Evolutionary conservation across 805 yeast species (phyloP).

Genomic region (Yarrowia porcina): DNA sequence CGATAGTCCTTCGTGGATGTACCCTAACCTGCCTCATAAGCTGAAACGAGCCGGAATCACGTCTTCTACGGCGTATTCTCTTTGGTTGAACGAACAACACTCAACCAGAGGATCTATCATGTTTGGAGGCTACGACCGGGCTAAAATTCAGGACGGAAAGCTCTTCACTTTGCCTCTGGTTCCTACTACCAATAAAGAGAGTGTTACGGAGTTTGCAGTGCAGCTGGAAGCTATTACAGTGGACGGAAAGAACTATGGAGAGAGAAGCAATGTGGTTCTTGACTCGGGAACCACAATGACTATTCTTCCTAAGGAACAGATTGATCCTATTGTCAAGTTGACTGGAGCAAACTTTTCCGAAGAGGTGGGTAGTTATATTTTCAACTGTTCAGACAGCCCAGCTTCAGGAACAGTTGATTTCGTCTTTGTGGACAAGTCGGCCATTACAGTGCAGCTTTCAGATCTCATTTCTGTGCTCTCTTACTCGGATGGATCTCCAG

Average conservation of each 20-base stretch:
- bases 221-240: conserved; percentile 21
- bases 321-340: conserved; percentile 32
- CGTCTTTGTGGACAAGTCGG: conserved; percentile 77
- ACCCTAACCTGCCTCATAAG: conserved; percentile 37
- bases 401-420: conserved; percentile 53
- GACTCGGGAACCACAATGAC: conserved; percentile 56
- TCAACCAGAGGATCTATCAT: conserved; percentile 31
- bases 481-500: not conserved
- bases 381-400: not conserved
- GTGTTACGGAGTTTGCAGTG: not conserved
- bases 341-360: conserved; percentile 61
- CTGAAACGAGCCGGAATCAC: conserved; percentile 43
- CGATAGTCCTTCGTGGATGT: conserved; percentile 26
- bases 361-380: conserved; percentile 42
- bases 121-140: conserved; percentile 33
- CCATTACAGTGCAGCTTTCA: conserved; percentile 82
- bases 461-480: conserved; percentile 43
- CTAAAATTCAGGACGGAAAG: conserved; percentile 22
- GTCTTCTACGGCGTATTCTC: conserved; percentile 43
- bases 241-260: not conserved
- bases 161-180: conserved; percentile 41
- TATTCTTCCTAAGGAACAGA: conserved; percentile 42
- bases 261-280: conserved; percentile 32
- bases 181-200: conserved; percentile 31
- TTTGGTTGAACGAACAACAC: conserved; percentile 40